Evolutionary conservation across 1,284 basidiomycete genomes (phyloP), one percentile per base, ranked within the genome.

Genomic region (Tranzscheliella williamsii): DNA sequence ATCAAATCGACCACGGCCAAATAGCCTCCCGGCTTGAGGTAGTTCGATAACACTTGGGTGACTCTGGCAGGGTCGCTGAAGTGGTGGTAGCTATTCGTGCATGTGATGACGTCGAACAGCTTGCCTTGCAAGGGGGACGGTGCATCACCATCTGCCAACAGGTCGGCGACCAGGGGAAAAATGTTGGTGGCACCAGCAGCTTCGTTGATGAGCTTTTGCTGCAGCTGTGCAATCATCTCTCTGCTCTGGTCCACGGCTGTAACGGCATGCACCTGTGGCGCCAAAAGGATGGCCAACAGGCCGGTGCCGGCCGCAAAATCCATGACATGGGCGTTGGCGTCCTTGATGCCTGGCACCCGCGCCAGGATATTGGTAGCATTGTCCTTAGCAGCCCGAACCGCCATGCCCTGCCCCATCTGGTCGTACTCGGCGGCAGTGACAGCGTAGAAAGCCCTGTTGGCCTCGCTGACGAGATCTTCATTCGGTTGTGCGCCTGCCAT

Each of bases 1-100:
- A 56, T 31, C 36, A 65, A 27, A 22, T 65, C 62, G 2, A 60
- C 56, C 8, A 65, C 38, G 2, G 48, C 62, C 16, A 65, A 21
- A 20, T 60, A 35, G 22, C 62, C 62, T 2, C 62, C 56, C 15
- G 52, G 52, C 30, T 53, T 56, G 22, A 65, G 29, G 23, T 52
- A 56, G 2, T 26, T 13, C 2, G 52, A 43, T 6, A 65, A 42
- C 16, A 54, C 42, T 38, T 50, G 42, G 6, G 62, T 50, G 11
- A 56, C 42, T 24, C 38, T 37, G 4, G 30, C 40, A 2, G 62
- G 62, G 29, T 60, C 62, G 26, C 45, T 47, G 6, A 65, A 41
- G 40, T 65, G 62, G 26, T 65, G 62, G 42, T 48, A 65, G n/a
- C 52, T 23, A 18, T 56, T 65, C 6, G 62, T 65, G 49, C 62